Percentiles rank a stretch among this genome's conserved stretches.
Conservation (phyloP, 495 filamentous ascomycete genomes). For the Neurospora cerealis region DNA sequence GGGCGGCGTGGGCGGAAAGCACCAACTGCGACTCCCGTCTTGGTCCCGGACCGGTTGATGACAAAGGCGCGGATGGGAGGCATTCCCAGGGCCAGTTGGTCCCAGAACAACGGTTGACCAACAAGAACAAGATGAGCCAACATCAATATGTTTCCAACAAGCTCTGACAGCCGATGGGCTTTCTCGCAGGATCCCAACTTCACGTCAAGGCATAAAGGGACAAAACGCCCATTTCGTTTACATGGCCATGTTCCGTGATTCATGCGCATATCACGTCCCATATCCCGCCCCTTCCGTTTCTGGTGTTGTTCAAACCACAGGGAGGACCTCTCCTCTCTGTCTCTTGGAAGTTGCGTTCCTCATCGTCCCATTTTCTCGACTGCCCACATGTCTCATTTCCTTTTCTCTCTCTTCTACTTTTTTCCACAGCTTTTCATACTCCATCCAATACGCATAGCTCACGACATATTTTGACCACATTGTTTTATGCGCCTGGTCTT, state of each 20-base stretch:
- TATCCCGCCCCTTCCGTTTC: not conserved
- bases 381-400: too few species aligned
- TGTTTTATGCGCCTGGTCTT: too few species aligned
- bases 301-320: not conserved
- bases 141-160: not conserved
- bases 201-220: not conserved
- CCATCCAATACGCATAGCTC: too few species aligned
- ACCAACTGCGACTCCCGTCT: not conserved
- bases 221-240: not conserved
- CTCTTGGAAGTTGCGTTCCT: not conserved
- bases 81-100: not conserved
- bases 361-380: too few species aligned
- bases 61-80: not conserved
- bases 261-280: not conserved
- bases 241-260: not conserved
- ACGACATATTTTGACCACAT: too few species aligned
- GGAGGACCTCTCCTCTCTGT: not conserved
- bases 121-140: not conserved
- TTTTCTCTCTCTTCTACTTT: too few species aligned
- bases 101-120: not conserved
- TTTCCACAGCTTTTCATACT: too few species aligned
- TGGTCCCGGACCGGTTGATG: not conserved
- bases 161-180: not conserved
- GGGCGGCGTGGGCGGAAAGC: not conserved
- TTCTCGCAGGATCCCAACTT: not conserved